Conservation (phyloP, 163 green algal species). For the Coccomyxa subellipsoidea region DNA sequence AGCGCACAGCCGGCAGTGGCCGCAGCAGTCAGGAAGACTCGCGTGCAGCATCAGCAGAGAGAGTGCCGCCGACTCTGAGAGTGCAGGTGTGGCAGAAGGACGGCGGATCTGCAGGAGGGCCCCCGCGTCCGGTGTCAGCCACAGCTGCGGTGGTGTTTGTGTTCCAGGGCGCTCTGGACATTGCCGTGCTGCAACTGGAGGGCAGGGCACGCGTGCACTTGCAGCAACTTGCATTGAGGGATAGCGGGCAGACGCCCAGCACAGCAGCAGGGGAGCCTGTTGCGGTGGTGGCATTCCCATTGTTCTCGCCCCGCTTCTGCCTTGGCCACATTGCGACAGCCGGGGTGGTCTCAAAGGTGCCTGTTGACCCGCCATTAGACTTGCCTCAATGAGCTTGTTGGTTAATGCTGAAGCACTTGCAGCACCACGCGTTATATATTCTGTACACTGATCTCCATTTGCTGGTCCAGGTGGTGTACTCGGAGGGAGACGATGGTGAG, state of each 20-base stretch:
- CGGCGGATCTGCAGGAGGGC: neutral
- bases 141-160: neutral
- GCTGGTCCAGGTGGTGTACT: neutral
- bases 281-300: neutral
- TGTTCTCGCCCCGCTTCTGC: neutral
- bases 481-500: neutral
- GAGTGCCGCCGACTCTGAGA: neutral
- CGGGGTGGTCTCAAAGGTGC: neutral
- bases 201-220: neutral
- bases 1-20: neutral
- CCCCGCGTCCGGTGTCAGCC: neutral
- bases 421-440: too few species aligned
- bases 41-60: neutral
- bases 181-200: conserved; percentile 1
- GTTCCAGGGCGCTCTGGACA: neutral
- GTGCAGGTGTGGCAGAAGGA: neutral
- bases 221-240: neutral
- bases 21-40: neutral
- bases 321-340: neutral
- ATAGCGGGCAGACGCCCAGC: neutral
- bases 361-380: too few species aligned
- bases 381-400: too few species aligned
- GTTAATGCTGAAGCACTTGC: too few species aligned
- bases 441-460: too few species aligned
- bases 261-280: neutral